Evolutionary conservation across 371 early-diverging fungal species (phyloP).

Genomic region (Mortierella sp.): DNA sequence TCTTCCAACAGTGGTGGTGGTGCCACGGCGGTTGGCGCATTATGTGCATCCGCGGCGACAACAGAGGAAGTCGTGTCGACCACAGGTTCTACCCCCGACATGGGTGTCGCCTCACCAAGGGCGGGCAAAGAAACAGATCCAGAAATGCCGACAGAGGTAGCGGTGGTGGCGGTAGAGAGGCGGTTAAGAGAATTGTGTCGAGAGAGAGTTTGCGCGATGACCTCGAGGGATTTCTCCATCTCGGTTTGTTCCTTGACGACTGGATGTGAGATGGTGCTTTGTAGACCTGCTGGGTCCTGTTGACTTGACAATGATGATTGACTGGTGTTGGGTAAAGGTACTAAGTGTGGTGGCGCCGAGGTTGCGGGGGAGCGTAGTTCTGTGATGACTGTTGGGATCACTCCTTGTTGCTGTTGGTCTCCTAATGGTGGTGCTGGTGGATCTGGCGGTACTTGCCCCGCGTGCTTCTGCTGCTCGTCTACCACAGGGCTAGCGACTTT

Average conservation of each 20-base stretch:
- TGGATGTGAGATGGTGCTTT: not conserved
- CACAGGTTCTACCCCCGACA: not conserved
- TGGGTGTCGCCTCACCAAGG: not conserved
- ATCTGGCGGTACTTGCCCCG: too few relatives aligned
- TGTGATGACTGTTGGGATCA: not conserved
- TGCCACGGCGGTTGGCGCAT: too few relatives aligned
- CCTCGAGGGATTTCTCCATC: not conserved
- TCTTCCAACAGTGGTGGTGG: not conserved
- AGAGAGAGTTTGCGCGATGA: not conserved
- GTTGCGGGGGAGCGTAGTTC: not conserved
- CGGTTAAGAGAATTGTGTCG: not conserved
- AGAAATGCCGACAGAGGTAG: not conserved
- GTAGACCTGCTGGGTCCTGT: not conserved
- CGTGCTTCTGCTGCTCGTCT: not conserved
- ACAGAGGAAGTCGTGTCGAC: not conserved
- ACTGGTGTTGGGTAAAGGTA: not conserved
- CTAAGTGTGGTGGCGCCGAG: not conserved
- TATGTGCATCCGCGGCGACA: not conserved
- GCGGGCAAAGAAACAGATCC: not conserved
- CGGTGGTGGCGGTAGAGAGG: not conserved
- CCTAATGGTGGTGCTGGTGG: not conserved
- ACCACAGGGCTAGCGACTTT: too few relatives aligned
- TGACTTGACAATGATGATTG: not conserved
- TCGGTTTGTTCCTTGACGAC: not conserved
- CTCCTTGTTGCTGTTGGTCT: not conserved